These are phyloP conservation scores for Penicillium antarcticum DNA, from an alignment of 495 filamentous ascomycete genomes.

Conservation along the genomic window DNA sequence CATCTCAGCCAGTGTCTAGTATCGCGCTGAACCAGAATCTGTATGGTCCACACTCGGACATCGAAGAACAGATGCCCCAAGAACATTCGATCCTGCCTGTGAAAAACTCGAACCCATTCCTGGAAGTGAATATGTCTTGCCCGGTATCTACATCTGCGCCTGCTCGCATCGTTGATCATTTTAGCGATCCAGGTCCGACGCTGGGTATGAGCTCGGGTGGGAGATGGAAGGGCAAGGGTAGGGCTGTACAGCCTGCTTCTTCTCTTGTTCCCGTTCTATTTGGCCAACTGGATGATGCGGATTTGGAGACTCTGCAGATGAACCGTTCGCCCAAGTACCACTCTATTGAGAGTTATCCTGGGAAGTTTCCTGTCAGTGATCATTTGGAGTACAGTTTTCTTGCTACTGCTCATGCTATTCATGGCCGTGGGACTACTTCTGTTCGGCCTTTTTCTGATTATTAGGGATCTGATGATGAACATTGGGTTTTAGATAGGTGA, in stretches of 20 bases:
- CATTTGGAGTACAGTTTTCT: conserved; percentile 23
- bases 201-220: not conserved
- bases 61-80: not conserved
- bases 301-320: conserved; percentile 5
- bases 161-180: not conserved
- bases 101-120: not conserved
- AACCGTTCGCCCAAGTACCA: conserved; percentile 9
- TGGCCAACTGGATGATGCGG: not conserved
- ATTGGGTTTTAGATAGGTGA: too few relatives aligned
- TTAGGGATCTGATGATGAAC: not conserved
- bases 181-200: conserved; percentile 4
- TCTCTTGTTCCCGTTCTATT: not conserved
- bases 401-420: conserved; percentile 23
- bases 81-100: not conserved
- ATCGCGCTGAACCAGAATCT: not conserved
- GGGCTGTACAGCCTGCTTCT: too few relatives aligned
- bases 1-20: too few relatives aligned
- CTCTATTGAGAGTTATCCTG: conserved; percentile 36
- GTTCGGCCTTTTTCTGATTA: conserved; percentile 38
- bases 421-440: conserved; percentile 24
- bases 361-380: conserved; percentile 35
- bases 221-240: not conserved
- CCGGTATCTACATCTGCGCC: not conserved
- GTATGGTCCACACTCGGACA: not conserved
- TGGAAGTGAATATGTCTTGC: not conserved